Percentiles rank a stretch among this genome's conserved stretches.
Conservation (phyloP, 306 rosid species). For the Acacia acuminata region DNA sequence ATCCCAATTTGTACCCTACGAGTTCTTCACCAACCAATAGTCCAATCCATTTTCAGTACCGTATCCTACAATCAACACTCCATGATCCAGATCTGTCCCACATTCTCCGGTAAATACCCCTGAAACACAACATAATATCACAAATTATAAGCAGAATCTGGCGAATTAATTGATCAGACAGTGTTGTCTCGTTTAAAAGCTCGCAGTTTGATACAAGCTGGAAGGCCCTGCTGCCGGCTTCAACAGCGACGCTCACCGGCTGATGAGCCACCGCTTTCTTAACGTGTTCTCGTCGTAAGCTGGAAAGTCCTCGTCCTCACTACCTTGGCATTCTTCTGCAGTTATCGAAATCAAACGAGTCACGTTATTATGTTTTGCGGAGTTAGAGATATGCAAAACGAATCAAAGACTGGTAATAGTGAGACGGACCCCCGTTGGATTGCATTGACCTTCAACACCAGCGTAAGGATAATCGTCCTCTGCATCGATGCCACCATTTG, state of each 20-base stretch:
- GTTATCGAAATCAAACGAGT: neutral
- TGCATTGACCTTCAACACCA: slow-evolving; percentile 48
- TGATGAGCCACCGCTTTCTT: slow-evolving; percentile 56
- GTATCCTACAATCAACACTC: slow-evolving; percentile 65
- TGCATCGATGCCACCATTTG: slow-evolving; percentile 63
- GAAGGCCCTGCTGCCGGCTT: slow-evolving; percentile 59
- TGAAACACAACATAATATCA: slow-evolving; percentile 9
- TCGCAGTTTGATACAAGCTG: slow-evolving; percentile 46
- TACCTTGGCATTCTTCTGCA: slow-evolving; percentile 52
- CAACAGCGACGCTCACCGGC: slow-evolving; percentile 50
- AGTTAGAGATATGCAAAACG: neutral
- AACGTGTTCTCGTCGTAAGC: slow-evolving; percentile 46
- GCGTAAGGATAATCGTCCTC: slow-evolving; percentile 60
- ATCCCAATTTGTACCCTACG: slow-evolving; percentile 68
- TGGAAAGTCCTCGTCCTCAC: slow-evolving; percentile 86
- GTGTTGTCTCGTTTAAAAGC: neutral
- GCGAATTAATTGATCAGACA: neutral
- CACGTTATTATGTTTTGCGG: neutral
- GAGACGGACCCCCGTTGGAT: slow-evolving; percentile 37
- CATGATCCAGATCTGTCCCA: slow-evolving; percentile 59
- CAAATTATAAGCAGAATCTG: neutral
- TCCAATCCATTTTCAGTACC: slow-evolving; percentile 62
- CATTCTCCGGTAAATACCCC: slow-evolving; percentile 63
- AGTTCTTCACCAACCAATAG: slow-evolving; percentile 75
- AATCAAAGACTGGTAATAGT: too few species aligned